These are phyloP conservation scores for Beauveria bassiana DNA, from an alignment of 2,329 filamentous ascomycete species.

Conservation along the genomic window DNA sequence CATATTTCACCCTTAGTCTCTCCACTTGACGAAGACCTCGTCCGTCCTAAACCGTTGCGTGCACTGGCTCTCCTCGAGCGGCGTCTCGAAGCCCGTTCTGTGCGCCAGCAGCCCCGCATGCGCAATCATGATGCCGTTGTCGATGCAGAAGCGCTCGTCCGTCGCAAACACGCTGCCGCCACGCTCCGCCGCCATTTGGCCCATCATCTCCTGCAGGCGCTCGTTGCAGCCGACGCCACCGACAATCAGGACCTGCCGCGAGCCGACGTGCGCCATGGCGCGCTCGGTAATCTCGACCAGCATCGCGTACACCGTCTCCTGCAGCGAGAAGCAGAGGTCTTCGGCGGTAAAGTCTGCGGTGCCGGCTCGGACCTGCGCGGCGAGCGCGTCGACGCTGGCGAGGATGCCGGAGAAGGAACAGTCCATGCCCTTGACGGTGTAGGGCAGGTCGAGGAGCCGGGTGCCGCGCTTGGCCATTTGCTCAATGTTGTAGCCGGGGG, in stretches of 20 bases:
- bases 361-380: conserved; percentile 51
- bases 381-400: conserved; percentile 72
- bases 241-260: conserved; percentile 83
- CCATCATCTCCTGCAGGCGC: conserved; percentile 97
- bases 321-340: conserved; percentile 87
- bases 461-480: conserved; percentile 73
- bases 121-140: conserved; percentile 99
- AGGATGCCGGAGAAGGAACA: conserved; percentile 93
- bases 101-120: conserved; percentile 87
- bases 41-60: conserved; percentile 79
- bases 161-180: conserved; percentile 90
- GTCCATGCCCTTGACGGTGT: conserved; percentile 98
- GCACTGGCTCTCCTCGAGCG: conserved; percentile 73
- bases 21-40: conserved; percentile 73
- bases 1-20: conserved; percentile 38
- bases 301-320: conserved; percentile 96
- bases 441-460: conserved; percentile 77
- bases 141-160: conserved; percentile 96
- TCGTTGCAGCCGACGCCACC: conserved; percentile 95
- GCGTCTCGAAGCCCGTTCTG: conserved; percentile 69
- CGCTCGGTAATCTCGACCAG: conserved; percentile 96
- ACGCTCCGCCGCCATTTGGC: conserved; percentile 80
- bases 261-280: conserved; percentile 96
- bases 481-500: conserved; percentile 97
- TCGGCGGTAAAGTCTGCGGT: conserved; percentile 62